A percentile compares a stretch with the other conserved stretches of the same genome.
phyloP scores from a whole-genome alignment of 768 basidiomycete species.

The Nevesoporus exiguus region DNA sequence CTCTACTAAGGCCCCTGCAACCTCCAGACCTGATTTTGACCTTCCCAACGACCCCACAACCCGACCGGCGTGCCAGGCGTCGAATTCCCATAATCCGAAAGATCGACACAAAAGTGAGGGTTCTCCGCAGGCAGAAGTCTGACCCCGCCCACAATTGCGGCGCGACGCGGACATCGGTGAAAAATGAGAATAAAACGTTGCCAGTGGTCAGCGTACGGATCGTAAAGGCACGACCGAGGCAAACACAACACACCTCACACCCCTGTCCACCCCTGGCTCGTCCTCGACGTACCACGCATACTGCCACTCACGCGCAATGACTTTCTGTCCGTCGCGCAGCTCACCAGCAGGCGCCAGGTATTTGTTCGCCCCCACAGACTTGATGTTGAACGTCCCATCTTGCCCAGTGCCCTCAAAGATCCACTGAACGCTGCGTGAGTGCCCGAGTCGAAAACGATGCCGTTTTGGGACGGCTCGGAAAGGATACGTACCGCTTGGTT shows the following conservation, averaged over 20 bases:
- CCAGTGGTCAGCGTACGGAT: not conserved
- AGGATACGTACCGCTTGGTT: constrained; percentile 46
- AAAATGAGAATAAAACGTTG: no score
- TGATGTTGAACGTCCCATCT: constrained; percentile 38
- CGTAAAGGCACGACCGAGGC: not conserved
- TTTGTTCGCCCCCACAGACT: constrained; percentile 37
- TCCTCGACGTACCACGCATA: constrained; percentile 54
- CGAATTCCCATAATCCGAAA: constrained; percentile 44
- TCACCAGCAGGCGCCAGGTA: constrained; percentile 39
- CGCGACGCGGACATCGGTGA: no score
- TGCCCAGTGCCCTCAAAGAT: constrained; percentile 28
- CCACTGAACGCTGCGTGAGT: constrained; percentile 40
- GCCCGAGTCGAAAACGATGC: no score
- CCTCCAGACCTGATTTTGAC: constrained; percentile 52
- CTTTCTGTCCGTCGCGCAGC: constrained; percentile 35
- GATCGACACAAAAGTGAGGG: constrained; percentile 41
- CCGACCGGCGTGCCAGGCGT: constrained; percentile 43
- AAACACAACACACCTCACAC: constrained; percentile 39
- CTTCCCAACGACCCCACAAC: constrained; percentile 48
- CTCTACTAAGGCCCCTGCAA: constrained; percentile 7
- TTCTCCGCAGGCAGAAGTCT: constrained; percentile 47
- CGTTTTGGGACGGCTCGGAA: no score
- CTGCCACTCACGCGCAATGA: constrained; percentile 37
- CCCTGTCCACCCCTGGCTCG: constrained; percentile 31
- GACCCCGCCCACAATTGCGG: not conserved